Evolutionary conservation across 768 basidiomycete genomes (phyloP).

Genomic region (Gautieria morchelliformis): DNA sequence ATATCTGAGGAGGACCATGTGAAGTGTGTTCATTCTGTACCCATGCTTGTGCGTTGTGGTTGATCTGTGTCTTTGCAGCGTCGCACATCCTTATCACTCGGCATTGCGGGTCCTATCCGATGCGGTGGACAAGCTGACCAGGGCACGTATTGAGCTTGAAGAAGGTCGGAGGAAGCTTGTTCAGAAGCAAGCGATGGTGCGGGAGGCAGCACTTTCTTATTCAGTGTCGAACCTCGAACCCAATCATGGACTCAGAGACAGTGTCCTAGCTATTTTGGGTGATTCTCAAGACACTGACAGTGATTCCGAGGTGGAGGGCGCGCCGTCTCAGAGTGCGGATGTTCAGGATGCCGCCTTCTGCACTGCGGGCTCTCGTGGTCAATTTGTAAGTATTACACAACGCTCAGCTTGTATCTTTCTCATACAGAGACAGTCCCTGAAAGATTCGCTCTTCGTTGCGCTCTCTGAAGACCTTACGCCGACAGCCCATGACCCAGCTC

Average conservation of each 20-base stretch:
- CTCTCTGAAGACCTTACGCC: slow-evolving; percentile 40
- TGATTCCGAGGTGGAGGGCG: not conserved
- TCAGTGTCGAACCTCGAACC: not conserved
- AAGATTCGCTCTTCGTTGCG: slow-evolving; percentile 37
- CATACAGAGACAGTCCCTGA: slow-evolving; percentile 27
- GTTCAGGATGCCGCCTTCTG: not conserved
- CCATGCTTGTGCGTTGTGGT: slow-evolving; percentile 7
- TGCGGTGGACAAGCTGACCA: slow-evolving; percentile 49
- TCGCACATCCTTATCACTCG: slow-evolving; percentile 52
- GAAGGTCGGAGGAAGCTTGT: slow-evolving; percentile 39
- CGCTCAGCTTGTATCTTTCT: not conserved
- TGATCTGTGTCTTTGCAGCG: slow-evolving; percentile 37
- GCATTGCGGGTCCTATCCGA: slow-evolving; percentile 62
- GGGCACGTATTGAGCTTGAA: slow-evolving; percentile 55
- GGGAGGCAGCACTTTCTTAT: slow-evolving; percentile 22
- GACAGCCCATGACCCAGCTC: slow-evolving; percentile 15
- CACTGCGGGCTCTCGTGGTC: not conserved
- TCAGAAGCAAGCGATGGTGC: slow-evolving; percentile 51
- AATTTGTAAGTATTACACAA: not conserved
- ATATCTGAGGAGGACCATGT: slow-evolving; percentile 7
- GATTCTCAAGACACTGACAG: not conserved
- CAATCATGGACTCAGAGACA: not conserved
- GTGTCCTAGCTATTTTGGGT: not conserved
- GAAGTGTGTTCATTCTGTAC: slow-evolving; percentile 13
- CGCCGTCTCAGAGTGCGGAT: not conserved